Percentiles rank a stretch among this genome's conserved stretches.
phyloP scores from a whole-genome alignment of 164 flowering plant genomes.

The Liquidambar formosana region DNA sequence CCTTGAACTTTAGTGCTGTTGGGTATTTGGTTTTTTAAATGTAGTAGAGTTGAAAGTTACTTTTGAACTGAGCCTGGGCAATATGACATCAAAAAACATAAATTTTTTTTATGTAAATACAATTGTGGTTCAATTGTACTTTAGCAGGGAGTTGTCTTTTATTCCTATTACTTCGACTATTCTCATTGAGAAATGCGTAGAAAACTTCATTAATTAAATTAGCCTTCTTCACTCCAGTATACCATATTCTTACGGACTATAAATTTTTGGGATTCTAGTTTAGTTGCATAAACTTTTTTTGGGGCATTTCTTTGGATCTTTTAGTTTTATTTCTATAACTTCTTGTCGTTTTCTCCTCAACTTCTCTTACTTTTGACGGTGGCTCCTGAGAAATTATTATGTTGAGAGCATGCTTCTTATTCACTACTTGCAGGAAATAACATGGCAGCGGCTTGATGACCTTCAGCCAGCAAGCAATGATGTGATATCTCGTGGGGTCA shows the following conservation, averaged over 20 bases:
- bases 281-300: no score
- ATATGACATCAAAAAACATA: background rate
- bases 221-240: background rate
- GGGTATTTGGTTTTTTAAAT: background rate
- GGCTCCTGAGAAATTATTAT: background rate
- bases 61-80: background rate
- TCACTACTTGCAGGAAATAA: slow-evolving; percentile 68
- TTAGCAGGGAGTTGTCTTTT: background rate
- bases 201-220: no score
- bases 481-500: slow-evolving; percentile 67
- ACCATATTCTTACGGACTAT: background rate
- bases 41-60: background rate
- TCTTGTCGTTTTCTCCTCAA: no score
- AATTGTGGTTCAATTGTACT: background rate
- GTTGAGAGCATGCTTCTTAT: slow-evolving; percentile 1
- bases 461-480: slow-evolving; percentile 71
- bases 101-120: background rate
- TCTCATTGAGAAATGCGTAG: no score
- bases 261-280: background rate
- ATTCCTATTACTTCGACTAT: no score
- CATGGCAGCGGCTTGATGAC: slow-evolving; percentile 93
- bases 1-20: background rate
- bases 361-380: background rate
- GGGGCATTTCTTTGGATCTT: no score
- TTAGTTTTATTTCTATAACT: no score